Evolutionary conservation across 2,329 filamentous ascomycete species (phyloP).

Genomic region (Apiospora koreana): DNA sequence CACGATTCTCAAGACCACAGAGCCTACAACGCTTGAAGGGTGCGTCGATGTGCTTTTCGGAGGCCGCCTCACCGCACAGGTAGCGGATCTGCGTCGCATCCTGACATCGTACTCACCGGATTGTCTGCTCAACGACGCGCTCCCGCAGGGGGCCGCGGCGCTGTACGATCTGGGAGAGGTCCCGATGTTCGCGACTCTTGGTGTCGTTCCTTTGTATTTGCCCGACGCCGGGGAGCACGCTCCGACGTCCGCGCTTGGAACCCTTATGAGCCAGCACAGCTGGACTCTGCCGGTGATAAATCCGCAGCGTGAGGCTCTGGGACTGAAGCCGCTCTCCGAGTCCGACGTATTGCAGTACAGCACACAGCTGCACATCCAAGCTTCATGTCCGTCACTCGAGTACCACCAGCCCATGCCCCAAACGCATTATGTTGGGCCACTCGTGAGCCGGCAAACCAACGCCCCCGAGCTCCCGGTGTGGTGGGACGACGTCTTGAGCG

Average conservation of each 20-base stretch:
- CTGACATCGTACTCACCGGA: not conserved
- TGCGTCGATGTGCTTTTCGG: not conserved
- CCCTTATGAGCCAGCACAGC: not conserved
- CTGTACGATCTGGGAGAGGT: slow-evolving; percentile 2
- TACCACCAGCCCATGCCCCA: slow-evolving; percentile 8
- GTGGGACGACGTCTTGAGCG: slow-evolving; percentile 4
- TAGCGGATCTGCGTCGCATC: slow-evolving; percentile 1
- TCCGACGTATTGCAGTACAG: slow-evolving; percentile 2
- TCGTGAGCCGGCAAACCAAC: not conserved
- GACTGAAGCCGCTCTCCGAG: not conserved
- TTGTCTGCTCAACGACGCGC: slow-evolving; percentile 6
- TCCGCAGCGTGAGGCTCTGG: slow-evolving; percentile 7
- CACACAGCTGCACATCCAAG: slow-evolving; percentile 3
- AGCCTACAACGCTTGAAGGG: slow-evolving; percentile 3
- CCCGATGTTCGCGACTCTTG: slow-evolving; percentile 7
- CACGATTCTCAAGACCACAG: not conserved
- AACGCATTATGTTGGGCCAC: slow-evolving; percentile 6
- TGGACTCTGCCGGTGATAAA: slow-evolving; percentile 5
- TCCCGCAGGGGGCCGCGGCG: slow-evolving; percentile 7
- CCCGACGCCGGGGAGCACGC: not conserved
- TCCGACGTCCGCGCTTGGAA: not conserved
- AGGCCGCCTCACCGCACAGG: not conserved
- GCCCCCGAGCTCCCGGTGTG: not conserved
- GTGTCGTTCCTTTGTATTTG: slow-evolving; percentile 7
- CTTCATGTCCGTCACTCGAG: not conserved